Base-by-base conservation (phyloP, 2,329 filamentous ascomycete genomes). In the Cladosporium halotolerans region DNA sequence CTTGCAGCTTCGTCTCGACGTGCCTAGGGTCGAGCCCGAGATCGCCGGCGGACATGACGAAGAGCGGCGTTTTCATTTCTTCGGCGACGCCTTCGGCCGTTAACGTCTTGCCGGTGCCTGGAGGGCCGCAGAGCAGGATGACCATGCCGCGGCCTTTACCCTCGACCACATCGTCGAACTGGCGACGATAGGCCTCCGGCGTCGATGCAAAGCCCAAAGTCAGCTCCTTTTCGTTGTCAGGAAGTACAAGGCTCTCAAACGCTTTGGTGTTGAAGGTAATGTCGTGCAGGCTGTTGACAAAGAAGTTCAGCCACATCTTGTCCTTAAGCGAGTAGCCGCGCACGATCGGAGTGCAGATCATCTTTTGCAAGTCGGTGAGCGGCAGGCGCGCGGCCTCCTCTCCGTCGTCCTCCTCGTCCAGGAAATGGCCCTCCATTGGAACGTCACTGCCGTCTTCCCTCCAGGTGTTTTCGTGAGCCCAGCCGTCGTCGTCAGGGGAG, bases 71-170 rank as follows among this genome's bases (percentile, higher is more conserved):
- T 32, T 71, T 67, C 70, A 79, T 76, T 47, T 73, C 66, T 54
- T 79, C 77, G 1, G 78, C 76, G 18, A 78, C 70, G 43, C 70
- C 72, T 58, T 78, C 76, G 5, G 73, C 74, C 3, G 76, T 78
- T 19, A 77, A 61, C 0, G 78, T 81, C 65, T 81, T 81, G 11
- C 78, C 78, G 2, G 79, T 47, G 2, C 77, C 77, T 0, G 77
- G 76, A 0, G 74, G 74, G 2, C 77, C 78, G 42, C 68, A 71
- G 2, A 80, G 70, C 3, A 79, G 68, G 53, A 79, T 67, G 52
- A 79, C 77, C 50, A 79, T 72, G 9, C 78, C 77, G 13, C 70
- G 69, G 10, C 78, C 78, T 59, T 80, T 80, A 31, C 76, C 77
- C 28, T 73, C 68, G 23, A 80, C 74, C 14, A 79, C 66, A 57